phyloP scores from a whole-genome alignment of 2,329 filamentous ascomycete genomes.

The Raffaelea albimanens region DNA sequence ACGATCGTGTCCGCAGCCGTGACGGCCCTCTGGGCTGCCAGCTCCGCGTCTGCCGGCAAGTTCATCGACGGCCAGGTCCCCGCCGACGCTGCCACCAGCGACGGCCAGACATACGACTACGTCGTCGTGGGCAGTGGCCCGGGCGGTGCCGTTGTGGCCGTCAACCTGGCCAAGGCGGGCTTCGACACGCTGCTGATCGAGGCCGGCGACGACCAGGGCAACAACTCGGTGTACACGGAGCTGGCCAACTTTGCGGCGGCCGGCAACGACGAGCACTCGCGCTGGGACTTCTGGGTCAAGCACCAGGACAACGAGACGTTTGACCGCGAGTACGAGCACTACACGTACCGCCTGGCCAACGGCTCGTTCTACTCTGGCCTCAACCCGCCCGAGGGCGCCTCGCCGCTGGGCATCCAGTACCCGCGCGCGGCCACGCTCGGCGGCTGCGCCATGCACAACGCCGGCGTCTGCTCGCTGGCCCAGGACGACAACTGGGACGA shows the following conservation, averaged over 20 bases:
- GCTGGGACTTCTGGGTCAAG: slow-evolving; percentile 11
- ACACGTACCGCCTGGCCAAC: slow-evolving; percentile 26
- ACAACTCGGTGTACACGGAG: slow-evolving; percentile 18
- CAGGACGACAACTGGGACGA: slow-evolving; percentile 39
- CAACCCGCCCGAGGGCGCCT: slow-evolving; percentile 12
- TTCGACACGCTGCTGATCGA: slow-evolving; percentile 42
- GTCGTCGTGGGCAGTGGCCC: slow-evolving; percentile 40
- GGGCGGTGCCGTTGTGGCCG: slow-evolving; percentile 38
- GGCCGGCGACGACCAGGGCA: slow-evolving; percentile 40
- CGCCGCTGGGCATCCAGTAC: slow-evolving; percentile 16
- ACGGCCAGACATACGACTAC: slow-evolving; percentile 19
- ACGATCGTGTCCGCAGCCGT: too few species aligned
- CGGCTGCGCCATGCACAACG: slow-evolving; percentile 35
- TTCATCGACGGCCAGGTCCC: slow-evolving; percentile 1
- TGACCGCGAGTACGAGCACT: slow-evolving; percentile 35
- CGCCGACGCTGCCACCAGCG: neutral
- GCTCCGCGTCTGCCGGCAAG: neutral
- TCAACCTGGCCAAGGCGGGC: slow-evolving; percentile 38
- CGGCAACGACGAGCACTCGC: slow-evolving; percentile 7
- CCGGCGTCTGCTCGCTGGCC: slow-evolving; percentile 38
- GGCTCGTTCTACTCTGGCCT: slow-evolving; percentile 15
- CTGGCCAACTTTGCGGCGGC: slow-evolving; percentile 20
- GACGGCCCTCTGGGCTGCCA: neutral
- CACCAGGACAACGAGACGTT: slow-evolving; percentile 8
- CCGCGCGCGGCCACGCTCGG: slow-evolving; percentile 18